Conservation (phyloP, 805 yeast genomes). For the Barnettozyma sucrosica region DNA sequence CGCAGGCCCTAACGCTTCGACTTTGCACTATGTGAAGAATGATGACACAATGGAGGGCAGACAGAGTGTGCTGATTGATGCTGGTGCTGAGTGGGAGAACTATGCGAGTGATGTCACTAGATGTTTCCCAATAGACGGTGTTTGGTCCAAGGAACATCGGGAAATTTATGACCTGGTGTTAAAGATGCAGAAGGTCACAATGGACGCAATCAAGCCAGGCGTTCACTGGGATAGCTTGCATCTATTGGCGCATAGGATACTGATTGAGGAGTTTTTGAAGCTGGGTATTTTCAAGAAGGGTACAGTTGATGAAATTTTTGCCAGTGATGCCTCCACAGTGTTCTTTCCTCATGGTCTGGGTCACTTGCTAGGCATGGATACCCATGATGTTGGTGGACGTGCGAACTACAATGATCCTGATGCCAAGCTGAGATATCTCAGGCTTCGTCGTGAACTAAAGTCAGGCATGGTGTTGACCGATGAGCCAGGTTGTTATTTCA, state of each 20-base stretch:
- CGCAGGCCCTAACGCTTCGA: constrained; percentile 85
- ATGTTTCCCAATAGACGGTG: constrained; percentile 87
- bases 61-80: constrained; percentile 77
- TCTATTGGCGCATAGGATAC: too few relatives aligned
- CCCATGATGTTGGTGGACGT: constrained; percentile 91
- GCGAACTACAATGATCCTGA: constrained; percentile 84
- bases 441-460: constrained; percentile 73
- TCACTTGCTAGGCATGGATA: constrained; percentile 88
- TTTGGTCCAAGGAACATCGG: constrained; percentile 83
- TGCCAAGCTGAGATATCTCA: constrained; percentile 66
- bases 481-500: constrained; percentile 93
- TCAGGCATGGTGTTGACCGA: constrained; percentile 88
- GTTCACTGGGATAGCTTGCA: constrained; percentile 83
- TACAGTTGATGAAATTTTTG: constrained; percentile 58
- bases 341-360: constrained; percentile 97
- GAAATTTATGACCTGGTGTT: constrained; percentile 73
- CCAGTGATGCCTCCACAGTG: constrained; percentile 63
- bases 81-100: constrained; percentile 95
- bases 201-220: constrained; percentile 76
- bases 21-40: constrained; percentile 83
- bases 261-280: constrained; percentile 63
- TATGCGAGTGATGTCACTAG: constrained; percentile 94
- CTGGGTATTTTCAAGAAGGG: constrained; percentile 71
- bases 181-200: constrained; percentile 74
- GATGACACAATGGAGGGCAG: constrained; percentile 56